Base-by-base conservation (phyloP, 768 basidiomycete species). In the Tricholoma sp. region DNA sequence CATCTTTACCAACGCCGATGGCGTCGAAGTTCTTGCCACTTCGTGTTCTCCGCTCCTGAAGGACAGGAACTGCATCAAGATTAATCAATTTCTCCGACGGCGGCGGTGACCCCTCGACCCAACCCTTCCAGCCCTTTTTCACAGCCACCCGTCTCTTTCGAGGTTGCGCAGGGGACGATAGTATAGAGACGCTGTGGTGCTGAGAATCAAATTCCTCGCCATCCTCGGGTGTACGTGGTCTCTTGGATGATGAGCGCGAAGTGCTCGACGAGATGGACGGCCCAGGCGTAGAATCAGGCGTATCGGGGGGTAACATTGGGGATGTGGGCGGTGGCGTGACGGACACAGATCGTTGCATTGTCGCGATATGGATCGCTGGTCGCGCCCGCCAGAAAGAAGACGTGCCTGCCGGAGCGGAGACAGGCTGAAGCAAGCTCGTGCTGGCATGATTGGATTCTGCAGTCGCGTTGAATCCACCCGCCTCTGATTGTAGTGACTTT, bases 101-200 rank as follows among this genome's bases (percentile, higher is more conserved):
- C 52, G 84, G 83, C 24, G 88, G 88, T 18, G 89, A 90, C 61
- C 89, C 89, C 74, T 91, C 90, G 18, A 92, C 87, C 90, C 90
- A 92, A 37, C 90, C 90, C 75, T 92, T 92, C 90, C 90, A 92
- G 15, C 90, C 90, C 69, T 92, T 92, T 72, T 79, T 85, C 34
- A 80, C 85, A 0, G 85, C 78, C 44, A 79, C 74, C 61, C 86
- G 85, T 75, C 82, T 89, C 68, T 77, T 80, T 45, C 79, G 78
- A n/a, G 69, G 69, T 28, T 65, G 73, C 28, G 63, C 66, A 24
- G 64, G 63, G 10, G 67, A 60, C 17, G 68, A 59, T 59, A 65
- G 44, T 52, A 64, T 39, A 60, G 65, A 53, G 68, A 63, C 56
- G 54, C 59, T 50, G 58, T 57, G 57, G 52, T 66, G 61, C 10